Percentiles rank a stretch among this genome's conserved stretches.
phyloP scores from a whole-genome alignment of 225 moss, liverwort and hornwort species.

The Marchantia polymorpha region DNA sequence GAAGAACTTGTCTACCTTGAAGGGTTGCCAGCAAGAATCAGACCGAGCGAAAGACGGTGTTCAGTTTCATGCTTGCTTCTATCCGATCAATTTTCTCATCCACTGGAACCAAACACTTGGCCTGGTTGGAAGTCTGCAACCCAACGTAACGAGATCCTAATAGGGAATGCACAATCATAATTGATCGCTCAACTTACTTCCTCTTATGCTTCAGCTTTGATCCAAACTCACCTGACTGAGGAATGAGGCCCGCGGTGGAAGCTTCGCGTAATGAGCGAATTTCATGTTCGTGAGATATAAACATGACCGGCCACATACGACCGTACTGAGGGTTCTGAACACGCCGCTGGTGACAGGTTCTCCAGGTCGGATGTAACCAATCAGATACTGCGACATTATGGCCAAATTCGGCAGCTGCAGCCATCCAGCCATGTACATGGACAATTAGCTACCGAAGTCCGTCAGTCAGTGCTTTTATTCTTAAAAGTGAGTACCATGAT shows the following conservation, averaged over 20 bases:
- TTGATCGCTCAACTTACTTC: neutral
- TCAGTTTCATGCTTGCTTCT: too few species aligned
- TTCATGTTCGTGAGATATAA: constrained; percentile 12
- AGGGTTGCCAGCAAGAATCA: too few species aligned
- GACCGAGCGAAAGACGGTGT: too few species aligned
- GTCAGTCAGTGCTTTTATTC: too few species aligned
- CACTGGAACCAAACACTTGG: too few species aligned
- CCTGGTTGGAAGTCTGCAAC: too few species aligned
- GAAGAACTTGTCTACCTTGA: too few species aligned
- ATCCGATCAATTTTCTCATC: too few species aligned
- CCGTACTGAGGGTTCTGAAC: constrained; percentile 21
- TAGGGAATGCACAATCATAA: neutral
- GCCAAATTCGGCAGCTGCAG: constrained; percentile 16
- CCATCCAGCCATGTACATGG: neutral
- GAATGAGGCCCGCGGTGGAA: constrained; percentile 22
- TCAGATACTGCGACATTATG: constrained; percentile 23
- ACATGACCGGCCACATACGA: constrained; percentile 2
- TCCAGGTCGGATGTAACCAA: constrained; percentile 25
- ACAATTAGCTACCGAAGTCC: too few species aligned
- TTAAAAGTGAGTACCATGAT: too few species aligned
- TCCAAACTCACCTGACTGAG: constrained; percentile 14
- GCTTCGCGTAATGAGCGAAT: constrained; percentile 29
- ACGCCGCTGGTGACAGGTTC: constrained; percentile 16
- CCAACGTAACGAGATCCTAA: too few species aligned
- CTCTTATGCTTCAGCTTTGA: too few species aligned